Conservation (phyloP, 805 yeast genomes). For the Lachancea thermotolerans region DNA sequence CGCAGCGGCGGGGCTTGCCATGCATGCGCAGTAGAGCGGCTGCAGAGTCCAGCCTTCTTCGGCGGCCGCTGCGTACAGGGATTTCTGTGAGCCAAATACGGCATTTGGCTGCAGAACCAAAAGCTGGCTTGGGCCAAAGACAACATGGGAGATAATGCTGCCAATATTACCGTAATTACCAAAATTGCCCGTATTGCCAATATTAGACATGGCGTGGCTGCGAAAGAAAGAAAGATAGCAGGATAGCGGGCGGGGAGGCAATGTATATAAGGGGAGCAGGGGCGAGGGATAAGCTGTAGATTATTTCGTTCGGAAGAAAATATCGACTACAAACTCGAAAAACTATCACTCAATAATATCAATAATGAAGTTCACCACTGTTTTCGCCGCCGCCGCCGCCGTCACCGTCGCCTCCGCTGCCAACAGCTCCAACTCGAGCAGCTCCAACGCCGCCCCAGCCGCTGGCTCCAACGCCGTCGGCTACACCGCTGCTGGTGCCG, state of each 20-base stretch:
- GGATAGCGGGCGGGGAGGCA: not conserved
- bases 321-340: not conserved
- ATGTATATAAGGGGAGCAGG: not conserved
- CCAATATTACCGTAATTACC: too few species aligned
- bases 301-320: too few species aligned
- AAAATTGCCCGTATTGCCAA: not conserved
- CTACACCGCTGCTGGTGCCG: constrained; percentile 22
- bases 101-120: too few species aligned
- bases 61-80: too few species aligned
- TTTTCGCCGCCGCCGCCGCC: constrained; percentile 20
- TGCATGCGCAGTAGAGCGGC: too few species aligned
- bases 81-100: too few species aligned
- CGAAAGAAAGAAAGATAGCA: not conserved
- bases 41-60: too few species aligned
- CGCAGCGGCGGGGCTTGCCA: too few species aligned
- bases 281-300: not conserved
- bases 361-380: constrained; percentile 22
- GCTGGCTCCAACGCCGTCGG: constrained; percentile 16
- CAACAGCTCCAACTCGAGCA: constrained; percentile 13
- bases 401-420: constrained; percentile 16
- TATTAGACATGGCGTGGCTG: not conserved
- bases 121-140: too few species aligned
- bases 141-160: too few species aligned
- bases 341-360: not conserved
- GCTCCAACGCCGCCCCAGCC: constrained; percentile 15